phyloP scores from a whole-genome alignment of 768 basidiomycete genomes.

The Tulasnella sp. region DNA sequence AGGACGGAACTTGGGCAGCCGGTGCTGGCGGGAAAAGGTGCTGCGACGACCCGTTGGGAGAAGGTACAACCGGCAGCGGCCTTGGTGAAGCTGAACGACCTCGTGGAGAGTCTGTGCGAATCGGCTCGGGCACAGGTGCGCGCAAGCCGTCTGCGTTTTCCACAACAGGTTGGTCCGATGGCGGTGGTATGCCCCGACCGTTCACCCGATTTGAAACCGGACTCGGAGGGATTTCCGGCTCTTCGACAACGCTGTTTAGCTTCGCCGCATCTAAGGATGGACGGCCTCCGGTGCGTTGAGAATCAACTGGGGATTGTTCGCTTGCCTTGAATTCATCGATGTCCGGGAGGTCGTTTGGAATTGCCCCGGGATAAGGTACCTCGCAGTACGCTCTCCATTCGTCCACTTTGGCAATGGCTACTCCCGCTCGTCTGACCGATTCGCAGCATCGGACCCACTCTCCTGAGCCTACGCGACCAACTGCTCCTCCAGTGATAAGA shows the following conservation, averaged over 20 bases:
- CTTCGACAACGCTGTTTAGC: neutral
- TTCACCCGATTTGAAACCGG: neutral
- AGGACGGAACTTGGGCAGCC: neutral
- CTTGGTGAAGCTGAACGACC: neutral
- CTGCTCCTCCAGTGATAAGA: constrained; percentile 57
- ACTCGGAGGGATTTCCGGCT: neutral
- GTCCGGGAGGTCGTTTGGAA: constrained; percentile 37
- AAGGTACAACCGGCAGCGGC: neutral
- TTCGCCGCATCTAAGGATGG: neutral
- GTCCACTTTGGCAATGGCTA: constrained; percentile 63
- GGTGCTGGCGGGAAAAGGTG: constrained; percentile 10
- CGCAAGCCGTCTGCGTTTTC: constrained; percentile 3
- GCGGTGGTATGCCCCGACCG: neutral
- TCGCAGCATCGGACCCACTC: constrained; percentile 74
- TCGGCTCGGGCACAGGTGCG: neutral
- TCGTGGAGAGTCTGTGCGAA: neutral
- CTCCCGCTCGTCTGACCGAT: constrained; percentile 61
- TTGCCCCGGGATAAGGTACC: constrained; percentile 59
- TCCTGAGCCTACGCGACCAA: constrained; percentile 70
- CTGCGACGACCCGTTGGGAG: neutral
- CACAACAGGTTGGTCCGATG: neutral
- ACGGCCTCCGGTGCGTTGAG: neutral
- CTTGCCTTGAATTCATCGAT: neutral
- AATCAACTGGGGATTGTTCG: neutral
- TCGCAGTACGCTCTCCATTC: constrained; percentile 73